Base-by-base conservation (phyloP, 1,284 basidiomycete genomes). In the Cutaneotrichosporon cutaneum region DNA sequence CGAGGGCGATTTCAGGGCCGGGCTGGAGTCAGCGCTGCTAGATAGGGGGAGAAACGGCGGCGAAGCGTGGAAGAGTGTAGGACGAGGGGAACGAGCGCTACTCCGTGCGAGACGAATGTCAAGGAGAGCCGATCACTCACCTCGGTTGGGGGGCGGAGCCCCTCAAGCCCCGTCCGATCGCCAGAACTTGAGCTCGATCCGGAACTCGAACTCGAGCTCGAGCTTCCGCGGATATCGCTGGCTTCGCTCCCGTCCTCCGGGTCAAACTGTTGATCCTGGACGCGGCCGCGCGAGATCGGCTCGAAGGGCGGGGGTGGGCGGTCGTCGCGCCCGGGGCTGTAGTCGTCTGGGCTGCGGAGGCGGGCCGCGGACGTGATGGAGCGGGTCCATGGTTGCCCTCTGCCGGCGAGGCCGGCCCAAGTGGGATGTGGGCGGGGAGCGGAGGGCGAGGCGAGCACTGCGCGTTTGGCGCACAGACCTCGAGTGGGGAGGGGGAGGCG, bases 221-320 rank as follows among this genome's bases (percentile, higher is more conserved):
- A 50, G 48, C 48, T 50, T 14, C 48, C 48, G 22, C 48, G 48
- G 14, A 50, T 50, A 30, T 50, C 48, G 48, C 48, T 50, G 13
- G 48, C 48, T 9, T 50, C 48, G 48, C 48, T 50, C 14, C 27
- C 48, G 13, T 50, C 48, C 16, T 18, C 26, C 9, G 48, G 27
- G 8, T 50, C 48, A 16, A 30, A 27, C 13, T 18, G 48, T 14
- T 13, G n/a, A n/a, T n/a, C n/a, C n/a, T n/a, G n/a, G n/a, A n/a
- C 48, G 32, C 48, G 39, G 18, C 39, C 7, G 18, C 39, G 16
- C 16, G 18, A n/a, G 39, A 42, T 18, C 18, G 39, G 39, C 18
- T 42, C 39, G 39, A 42, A 42, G 7, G 39, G 39, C 9, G 39
- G 39, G 5, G 39, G 39, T 5, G 39, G 18, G 18, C 39, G 39